Conservation (phyloP, 495 filamentous ascomycete species). For the Staphylotrichum tortipilum region DNA sequence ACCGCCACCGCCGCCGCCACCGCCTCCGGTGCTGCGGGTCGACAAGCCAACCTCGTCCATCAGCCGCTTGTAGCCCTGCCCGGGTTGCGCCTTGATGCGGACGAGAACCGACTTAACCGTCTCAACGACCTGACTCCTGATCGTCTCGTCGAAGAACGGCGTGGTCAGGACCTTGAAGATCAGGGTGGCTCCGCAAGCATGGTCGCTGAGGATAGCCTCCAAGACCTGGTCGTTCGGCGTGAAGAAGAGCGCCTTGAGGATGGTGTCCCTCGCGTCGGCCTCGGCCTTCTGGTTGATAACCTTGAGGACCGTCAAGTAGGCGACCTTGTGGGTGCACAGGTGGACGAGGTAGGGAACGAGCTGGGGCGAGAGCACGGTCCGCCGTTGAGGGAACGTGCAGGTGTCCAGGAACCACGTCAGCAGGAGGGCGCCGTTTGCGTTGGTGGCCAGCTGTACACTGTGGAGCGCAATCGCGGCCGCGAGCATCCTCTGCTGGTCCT, state of each 20-base stretch:
- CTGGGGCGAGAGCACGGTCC: slow-evolving; percentile 84
- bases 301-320: slow-evolving; percentile 93
- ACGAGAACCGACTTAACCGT: slow-evolving; percentile 84
- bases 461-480: slow-evolving; percentile 92
- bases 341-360: slow-evolving; percentile 95
- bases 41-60: slow-evolving; percentile 96
- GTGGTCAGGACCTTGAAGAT: slow-evolving; percentile 98
- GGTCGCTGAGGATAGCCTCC: slow-evolving; percentile 85
- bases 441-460: slow-evolving; percentile 92
- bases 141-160: slow-evolving; percentile 91
- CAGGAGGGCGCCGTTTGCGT: slow-evolving; percentile 87
- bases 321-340: slow-evolving; percentile 97
- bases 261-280: slow-evolving; percentile 82
- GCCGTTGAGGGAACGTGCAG: slow-evolving; percentile 86
- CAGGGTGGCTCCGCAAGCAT: slow-evolving; percentile 84
- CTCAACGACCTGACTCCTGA: slow-evolving; percentile 78
- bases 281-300: slow-evolving; percentile 98
- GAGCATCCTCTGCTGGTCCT: slow-evolving; percentile 91
- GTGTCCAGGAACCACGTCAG: slow-evolving; percentile 98
- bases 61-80: slow-evolving; percentile 93
- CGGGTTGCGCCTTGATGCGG: slow-evolving; percentile 83
- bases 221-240: slow-evolving; percentile 77
- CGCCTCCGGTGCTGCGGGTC: slow-evolving; percentile 37
- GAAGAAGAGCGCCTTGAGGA: slow-evolving; percentile 91
- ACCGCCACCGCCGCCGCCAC: slow-evolving; percentile 25